Conservation (phyloP, 768 basidiomycete species). For the Rhizopogon vinicolor region DNA sequence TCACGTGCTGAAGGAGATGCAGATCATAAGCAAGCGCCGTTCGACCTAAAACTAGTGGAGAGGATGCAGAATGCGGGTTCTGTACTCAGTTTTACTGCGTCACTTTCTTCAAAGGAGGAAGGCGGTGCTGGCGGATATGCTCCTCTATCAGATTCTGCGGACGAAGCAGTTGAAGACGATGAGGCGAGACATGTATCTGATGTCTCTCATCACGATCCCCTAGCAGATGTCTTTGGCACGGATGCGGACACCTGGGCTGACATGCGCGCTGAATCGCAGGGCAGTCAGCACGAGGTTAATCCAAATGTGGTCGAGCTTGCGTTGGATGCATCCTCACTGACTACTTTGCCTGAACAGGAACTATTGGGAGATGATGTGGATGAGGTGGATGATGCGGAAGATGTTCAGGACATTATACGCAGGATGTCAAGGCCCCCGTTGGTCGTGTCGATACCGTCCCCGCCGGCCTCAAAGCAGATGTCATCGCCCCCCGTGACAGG, state of each 20-base stretch:
- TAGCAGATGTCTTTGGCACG: conserved; percentile 61
- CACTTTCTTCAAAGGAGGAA: conserved; percentile 17
- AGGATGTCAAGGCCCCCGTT: conserved; percentile 35
- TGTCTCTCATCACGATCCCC: conserved; percentile 39
- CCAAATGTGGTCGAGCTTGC: conserved; percentile 51
- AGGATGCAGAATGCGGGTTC: conserved; percentile 40
- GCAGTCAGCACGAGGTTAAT: conserved; percentile 26
- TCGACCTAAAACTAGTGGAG: conserved; percentile 48
- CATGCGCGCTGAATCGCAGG: conserved; percentile 35
- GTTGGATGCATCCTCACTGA: conserved; percentile 39
- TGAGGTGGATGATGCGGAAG: conserved; percentile 28
- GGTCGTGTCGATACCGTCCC: conserved; percentile 35
- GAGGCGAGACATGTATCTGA: conserved; percentile 35
- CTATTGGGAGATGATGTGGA: conserved; percentile 15
- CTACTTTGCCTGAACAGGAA: conserved; percentile 20
- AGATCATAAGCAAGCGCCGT: conserved; percentile 33
- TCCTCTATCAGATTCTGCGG: conserved; percentile 24
- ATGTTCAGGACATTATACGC: conserved; percentile 32
- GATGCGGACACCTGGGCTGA: conserved; percentile 62
- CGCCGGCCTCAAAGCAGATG: conserved; percentile 28
- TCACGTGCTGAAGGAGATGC: conserved; percentile 16
- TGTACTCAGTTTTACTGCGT: conserved; percentile 22
- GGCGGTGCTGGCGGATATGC: conserved; percentile 19
- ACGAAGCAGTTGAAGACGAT: conserved; percentile 29
- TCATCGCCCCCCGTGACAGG: conserved; percentile 30